phyloP scores from a whole-genome alignment of 768 basidiomycete genomes.

The Tephrocybe sp. region DNA sequence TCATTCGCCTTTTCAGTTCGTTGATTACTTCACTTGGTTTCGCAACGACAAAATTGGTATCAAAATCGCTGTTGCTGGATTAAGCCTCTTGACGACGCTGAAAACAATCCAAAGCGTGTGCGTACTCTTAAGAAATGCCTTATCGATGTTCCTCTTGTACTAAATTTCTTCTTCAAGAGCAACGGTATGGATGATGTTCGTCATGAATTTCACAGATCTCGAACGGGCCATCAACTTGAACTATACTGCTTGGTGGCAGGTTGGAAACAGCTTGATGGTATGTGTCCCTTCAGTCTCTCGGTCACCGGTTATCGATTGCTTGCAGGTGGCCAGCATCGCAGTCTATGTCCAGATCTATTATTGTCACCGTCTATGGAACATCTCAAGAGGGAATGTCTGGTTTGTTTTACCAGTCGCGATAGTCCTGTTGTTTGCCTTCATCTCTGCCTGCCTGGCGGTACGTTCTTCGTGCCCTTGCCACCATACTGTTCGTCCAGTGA shows the following conservation, averaged over 20 bases:
- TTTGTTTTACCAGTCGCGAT: conserved; percentile 22
- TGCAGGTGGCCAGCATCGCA: conserved; percentile 30
- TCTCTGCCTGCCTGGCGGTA: conserved; percentile 27
- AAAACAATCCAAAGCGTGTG: conserved; percentile 33
- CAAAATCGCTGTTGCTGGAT: conserved; percentile 22
- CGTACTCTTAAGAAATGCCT: conserved; percentile 4
- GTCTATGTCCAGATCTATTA: conserved; percentile 34
- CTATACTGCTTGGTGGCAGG: conserved; percentile 33
- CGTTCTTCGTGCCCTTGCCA: conserved; percentile 4
- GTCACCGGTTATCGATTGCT: neutral
- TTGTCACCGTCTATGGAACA: conserved; percentile 28
- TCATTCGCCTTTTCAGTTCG: conserved; percentile 19
- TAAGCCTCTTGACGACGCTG: conserved; percentile 26
- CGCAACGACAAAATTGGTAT: conserved; percentile 21
- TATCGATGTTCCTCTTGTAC: neutral
- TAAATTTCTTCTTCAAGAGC: conserved; percentile 19
- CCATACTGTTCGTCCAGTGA: no score
- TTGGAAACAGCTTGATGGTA: conserved; percentile 30
- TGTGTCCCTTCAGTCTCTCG: neutral
- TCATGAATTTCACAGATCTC: conserved; percentile 27
- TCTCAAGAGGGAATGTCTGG: conserved; percentile 24
- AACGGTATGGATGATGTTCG: conserved; percentile 29
- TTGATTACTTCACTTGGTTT: conserved; percentile 25
- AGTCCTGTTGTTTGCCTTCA: conserved; percentile 26
- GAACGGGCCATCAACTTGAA: conserved; percentile 27